These are phyloP conservation scores for Penicillium sclerotiorum DNA, from an alignment of 2,329 filamentous ascomycete genomes.

Conservation along the genomic window DNA sequence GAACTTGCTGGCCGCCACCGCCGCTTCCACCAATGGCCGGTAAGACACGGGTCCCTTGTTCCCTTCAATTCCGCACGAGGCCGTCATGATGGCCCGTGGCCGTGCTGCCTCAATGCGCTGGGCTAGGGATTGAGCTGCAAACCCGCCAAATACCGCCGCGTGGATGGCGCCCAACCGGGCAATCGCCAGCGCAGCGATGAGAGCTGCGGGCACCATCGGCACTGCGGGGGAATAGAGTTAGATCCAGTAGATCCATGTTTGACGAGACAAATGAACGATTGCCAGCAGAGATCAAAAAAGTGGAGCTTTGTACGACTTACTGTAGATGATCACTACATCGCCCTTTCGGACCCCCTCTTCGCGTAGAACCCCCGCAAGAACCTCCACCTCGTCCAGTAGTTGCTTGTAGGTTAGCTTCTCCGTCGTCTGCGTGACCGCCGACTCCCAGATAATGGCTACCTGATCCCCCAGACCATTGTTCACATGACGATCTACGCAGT, in stretches of 20 bases:
- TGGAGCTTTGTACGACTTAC: slow-evolving; percentile 50
- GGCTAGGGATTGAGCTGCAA: slow-evolving; percentile 76
- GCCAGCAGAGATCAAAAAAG: background rate
- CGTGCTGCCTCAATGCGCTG: slow-evolving; percentile 84
- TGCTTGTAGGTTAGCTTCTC: slow-evolving; percentile 73
- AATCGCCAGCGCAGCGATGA: slow-evolving; percentile 84
- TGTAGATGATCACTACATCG: slow-evolving; percentile 89
- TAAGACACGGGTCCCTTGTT: slow-evolving; percentile 79
- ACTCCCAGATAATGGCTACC: slow-evolving; percentile 83
- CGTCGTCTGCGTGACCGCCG: slow-evolving; percentile 75
- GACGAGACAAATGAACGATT: background rate
- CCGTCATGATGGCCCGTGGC: slow-evolving; percentile 77
- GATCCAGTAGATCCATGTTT: background rate
- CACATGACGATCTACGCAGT: slow-evolving; percentile 90
- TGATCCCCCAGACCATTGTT: slow-evolving; percentile 71
- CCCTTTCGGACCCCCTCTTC: slow-evolving; percentile 81
- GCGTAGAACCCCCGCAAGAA: slow-evolving; percentile 76
- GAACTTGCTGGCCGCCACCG: slow-evolving; percentile 66
- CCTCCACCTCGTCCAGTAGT: slow-evolving; percentile 77
- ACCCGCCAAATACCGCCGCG: slow-evolving; percentile 90
- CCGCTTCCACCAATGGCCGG: slow-evolving; percentile 73
- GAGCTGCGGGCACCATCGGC: slow-evolving; percentile 90
- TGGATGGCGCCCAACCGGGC: slow-evolving; percentile 84
- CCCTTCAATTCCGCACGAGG: slow-evolving; percentile 90
- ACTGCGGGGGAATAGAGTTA: slow-evolving; percentile 53